Percentiles rank a stretch among this genome's conserved stretches.
Conservation (phyloP, 805 yeast species). For the Saccharomycopsis sp. region DNA sequence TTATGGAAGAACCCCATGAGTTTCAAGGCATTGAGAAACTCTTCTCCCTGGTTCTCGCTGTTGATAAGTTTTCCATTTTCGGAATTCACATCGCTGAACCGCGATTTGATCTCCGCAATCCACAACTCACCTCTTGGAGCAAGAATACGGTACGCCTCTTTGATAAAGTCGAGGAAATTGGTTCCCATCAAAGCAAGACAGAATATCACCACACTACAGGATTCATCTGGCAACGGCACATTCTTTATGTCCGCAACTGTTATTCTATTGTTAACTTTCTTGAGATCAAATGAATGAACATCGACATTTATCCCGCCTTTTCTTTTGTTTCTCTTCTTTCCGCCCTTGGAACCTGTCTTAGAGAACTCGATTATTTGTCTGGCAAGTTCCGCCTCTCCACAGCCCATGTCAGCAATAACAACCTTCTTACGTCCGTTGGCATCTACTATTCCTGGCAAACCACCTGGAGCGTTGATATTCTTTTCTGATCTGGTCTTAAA, state of each 20-base stretch:
- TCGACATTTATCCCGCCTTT: slow-evolving; percentile 43
- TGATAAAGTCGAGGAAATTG: slow-evolving; percentile 83
- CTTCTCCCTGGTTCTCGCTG: slow-evolving; percentile 45
- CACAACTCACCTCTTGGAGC: slow-evolving; percentile 92
- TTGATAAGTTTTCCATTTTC: background rate
- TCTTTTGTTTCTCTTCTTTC: slow-evolving; percentile 26
- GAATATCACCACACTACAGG: slow-evolving; percentile 84
- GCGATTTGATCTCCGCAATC: slow-evolving; percentile 95
- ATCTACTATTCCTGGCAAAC: slow-evolving; percentile 64
- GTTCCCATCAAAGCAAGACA: slow-evolving; percentile 98
- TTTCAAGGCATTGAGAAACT: slow-evolving; percentile 74
- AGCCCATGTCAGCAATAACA: slow-evolving; percentile 96
- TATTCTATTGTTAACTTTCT: slow-evolving; percentile 79
- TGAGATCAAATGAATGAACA: slow-evolving; percentile 87
- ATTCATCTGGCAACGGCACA: slow-evolving; percentile 75
- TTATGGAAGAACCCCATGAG: slow-evolving; percentile 81
- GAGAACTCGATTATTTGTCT: slow-evolving; percentile 51
- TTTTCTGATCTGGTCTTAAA: slow-evolving; percentile 52
- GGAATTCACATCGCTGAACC: slow-evolving; percentile 60
- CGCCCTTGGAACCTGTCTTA: slow-evolving; percentile 29
- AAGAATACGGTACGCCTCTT: slow-evolving; percentile 81
- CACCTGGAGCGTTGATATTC: slow-evolving; percentile 93
- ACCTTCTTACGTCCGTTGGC: slow-evolving; percentile 43
- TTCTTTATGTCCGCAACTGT: slow-evolving; percentile 95
- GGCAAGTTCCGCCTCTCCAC: slow-evolving; percentile 93